A percentile compares a stretch with the other conserved stretches of the same genome.
These are phyloP conservation scores for Pleurotus platypus DNA, from an alignment of 768 basidiomycete species.

Conservation along the genomic window DNA sequence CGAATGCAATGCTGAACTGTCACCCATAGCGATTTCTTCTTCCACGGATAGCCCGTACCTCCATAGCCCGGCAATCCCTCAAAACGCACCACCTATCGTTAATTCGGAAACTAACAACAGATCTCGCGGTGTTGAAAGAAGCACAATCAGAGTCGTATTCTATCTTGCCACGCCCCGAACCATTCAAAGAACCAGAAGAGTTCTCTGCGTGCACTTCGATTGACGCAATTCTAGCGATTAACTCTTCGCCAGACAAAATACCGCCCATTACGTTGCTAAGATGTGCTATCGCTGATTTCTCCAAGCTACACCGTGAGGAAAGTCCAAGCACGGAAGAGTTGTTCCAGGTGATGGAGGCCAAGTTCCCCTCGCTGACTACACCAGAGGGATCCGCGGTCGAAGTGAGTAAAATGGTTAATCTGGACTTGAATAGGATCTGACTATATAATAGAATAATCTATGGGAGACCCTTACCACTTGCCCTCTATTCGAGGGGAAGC, in stretches of 20 bases:
- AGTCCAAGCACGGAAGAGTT: slow-evolving; percentile 55
- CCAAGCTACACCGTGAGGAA: slow-evolving; percentile 29
- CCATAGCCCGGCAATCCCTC: slow-evolving; percentile 58
- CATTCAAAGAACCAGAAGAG: slow-evolving; percentile 40
- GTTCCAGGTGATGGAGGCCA: slow-evolving; percentile 53
- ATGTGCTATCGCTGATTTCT: slow-evolving; percentile 53
- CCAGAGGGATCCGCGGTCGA: slow-evolving; percentile 51
- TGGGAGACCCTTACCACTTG: slow-evolving; percentile 59
- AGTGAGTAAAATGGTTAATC: slow-evolving; percentile 30
- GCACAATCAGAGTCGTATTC: slow-evolving; percentile 52
- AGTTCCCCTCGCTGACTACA: slow-evolving; percentile 54
- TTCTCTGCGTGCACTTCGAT: slow-evolving; percentile 46
- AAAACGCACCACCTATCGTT: slow-evolving; percentile 57
- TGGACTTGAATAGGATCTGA: not conserved
- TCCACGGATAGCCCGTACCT: slow-evolving; percentile 58
- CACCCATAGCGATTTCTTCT: slow-evolving; percentile 59
- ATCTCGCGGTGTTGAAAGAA: slow-evolving; percentile 52
- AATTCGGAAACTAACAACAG: slow-evolving; percentile 49
- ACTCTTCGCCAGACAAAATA: slow-evolving; percentile 28
- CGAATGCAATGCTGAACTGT: slow-evolving; percentile 6
- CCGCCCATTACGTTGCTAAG: slow-evolving; percentile 58
- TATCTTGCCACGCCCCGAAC: slow-evolving; percentile 51
- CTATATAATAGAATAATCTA: slow-evolving; percentile 38
- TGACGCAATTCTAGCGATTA: slow-evolving; percentile 31
- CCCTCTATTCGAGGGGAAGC: slow-evolving; percentile 38